Base-by-base conservation (phyloP, 2,329 filamentous ascomycete species). In the Fusarium nanum region DNA sequence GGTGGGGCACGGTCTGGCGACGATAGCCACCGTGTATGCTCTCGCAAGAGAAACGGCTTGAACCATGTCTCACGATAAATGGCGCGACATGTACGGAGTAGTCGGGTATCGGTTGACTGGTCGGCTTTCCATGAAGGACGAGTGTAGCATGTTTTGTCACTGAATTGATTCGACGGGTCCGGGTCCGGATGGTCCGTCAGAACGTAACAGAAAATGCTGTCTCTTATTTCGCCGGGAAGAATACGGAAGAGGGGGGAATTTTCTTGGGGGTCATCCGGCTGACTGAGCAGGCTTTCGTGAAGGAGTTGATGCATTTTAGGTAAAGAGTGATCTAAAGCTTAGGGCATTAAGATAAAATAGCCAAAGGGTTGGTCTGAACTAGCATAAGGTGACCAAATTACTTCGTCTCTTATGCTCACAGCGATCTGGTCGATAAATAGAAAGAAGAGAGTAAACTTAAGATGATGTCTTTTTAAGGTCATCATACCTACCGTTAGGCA, bases 171-270 rank as follows among this genome's bases (percentile, higher is more conserved):
- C 2, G 66, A 55, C 3, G 25, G 25, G 25, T 67, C 58, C 7
- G 75, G 70, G 42, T 83, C 81, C 12, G 80, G 77, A 32, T 78
- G 81, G 30, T 81, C 80, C 8, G 79, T 75, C 6, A 86, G 73
- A 1, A 76, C 80, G 46, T 76, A 77, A 12, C 75, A 60, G 71
- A 85, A 88, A 50, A 88, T 85, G 3, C 76, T 71, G 63, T 79
- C 78, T 57, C 86, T 83, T 16, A 88, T 69, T 72, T 88, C 86
- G 18, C 81, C 80, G 0, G 86, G 85, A 0, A 88, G 71, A 3
- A 64, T 18, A 3, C 57, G 42, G 67, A 83, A 84, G 1, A 85
- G 72, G 2, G 70, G 76, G 16, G 62, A 76, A 2, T 57, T 11
- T 3, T 20, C 7, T n/a, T 78, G 76, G 0, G 67, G 32, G 4